Conservation (phyloP, 2,329 filamentous ascomycete genomes). For the Monosporascus sp. region DNA sequence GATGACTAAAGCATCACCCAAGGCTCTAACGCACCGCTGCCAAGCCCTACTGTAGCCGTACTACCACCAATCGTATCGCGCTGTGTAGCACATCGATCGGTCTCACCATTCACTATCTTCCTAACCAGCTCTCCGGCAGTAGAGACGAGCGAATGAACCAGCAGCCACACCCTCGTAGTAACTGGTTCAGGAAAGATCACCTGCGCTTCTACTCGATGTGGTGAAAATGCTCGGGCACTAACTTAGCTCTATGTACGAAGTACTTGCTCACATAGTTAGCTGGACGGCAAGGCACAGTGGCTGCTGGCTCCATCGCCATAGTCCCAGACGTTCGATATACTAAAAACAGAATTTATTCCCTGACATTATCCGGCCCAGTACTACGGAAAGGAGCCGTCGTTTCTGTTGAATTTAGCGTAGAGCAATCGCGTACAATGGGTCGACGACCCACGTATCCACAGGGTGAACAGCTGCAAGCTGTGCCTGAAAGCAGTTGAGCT, state of each 20-base stretch:
- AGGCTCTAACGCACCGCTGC: no score
- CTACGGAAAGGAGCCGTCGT: no score
- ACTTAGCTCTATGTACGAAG: not conserved
- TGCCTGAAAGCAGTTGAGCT: no score
- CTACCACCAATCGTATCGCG: not conserved
- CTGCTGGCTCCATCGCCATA: not conserved
- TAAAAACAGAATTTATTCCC: not conserved
- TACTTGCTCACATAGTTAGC: not conserved
- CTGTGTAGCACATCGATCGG: not conserved
- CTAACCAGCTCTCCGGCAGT: not conserved
- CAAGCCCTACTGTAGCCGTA: not conserved
- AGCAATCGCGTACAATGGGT: no score
- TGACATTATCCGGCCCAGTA: no score
- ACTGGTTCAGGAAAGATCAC: not conserved
- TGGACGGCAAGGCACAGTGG: not conserved
- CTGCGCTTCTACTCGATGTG: not conserved
- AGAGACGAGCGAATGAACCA: not conserved
- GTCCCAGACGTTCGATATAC: not conserved
- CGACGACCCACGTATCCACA: no score
- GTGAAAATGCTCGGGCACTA: not conserved
- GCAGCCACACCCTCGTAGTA: not conserved
- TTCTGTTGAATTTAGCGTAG: no score
- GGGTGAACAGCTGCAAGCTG: no score
- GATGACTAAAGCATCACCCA: no score
- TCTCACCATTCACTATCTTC: not conserved